Percentiles rank a stretch among this genome's conserved stretches.
Conservation (phyloP, 1,284 basidiomycete species). For the Sphagnurus paluster region DNA sequence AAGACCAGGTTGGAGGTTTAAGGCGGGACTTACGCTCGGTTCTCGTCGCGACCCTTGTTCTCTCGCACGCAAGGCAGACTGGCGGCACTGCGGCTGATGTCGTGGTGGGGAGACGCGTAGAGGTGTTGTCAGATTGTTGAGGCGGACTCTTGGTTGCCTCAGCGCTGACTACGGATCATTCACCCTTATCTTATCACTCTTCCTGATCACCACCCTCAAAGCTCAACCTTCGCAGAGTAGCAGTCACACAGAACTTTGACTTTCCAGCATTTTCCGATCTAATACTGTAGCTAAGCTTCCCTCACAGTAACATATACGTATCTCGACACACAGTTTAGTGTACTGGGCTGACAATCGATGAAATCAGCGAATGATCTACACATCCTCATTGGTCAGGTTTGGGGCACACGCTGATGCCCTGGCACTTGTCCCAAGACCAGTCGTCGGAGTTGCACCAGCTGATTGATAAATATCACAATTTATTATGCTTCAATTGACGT, state of each 20-base stretch:
- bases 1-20: conserved; percentile 14
- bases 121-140: conserved; percentile 18
- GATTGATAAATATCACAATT: too few relatives aligned
- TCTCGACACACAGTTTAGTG: too few relatives aligned
- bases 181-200: conserved; percentile 8
- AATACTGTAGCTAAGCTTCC: not conserved
- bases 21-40: conserved; percentile 24
- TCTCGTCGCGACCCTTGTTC: conserved; percentile 9
- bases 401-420: conserved; percentile 14
- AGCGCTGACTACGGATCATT: conserved; percentile 17
- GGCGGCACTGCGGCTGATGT: conserved; percentile 5
- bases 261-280: not conserved
- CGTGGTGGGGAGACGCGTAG: conserved; percentile 16
- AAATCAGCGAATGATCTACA: conserved; percentile 16
- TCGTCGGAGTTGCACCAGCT: too few relatives aligned
- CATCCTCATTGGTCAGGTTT: conserved; percentile 11
- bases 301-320: not conserved
- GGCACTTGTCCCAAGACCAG: conserved; percentile 10
- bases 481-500: too few relatives aligned
- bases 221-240: not conserved
- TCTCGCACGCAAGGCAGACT: conserved; percentile 14
- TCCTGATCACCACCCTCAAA: not conserved
- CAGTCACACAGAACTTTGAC: not conserved
- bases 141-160: conserved; percentile 10
- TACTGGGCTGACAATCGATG: conserved; percentile 15